phyloP scores from a whole-genome alignment of 352 stramenopile species.

The Bremia lactucae region DNA sequence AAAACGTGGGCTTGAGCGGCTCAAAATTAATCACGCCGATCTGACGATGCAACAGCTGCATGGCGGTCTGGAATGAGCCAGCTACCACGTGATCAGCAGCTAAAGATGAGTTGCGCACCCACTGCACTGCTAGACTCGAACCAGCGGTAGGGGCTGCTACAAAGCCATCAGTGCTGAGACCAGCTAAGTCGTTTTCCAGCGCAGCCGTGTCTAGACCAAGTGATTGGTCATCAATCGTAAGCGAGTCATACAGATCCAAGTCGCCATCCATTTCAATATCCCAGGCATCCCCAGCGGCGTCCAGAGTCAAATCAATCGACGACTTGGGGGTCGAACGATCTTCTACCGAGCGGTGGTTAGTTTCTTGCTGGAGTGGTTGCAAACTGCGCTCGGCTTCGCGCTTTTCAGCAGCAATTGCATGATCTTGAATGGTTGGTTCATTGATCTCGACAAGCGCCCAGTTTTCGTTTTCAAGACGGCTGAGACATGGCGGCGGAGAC shows the following conservation, averaged over 20 bases:
- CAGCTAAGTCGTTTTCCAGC: conserved; percentile 46
- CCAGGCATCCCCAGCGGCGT: conserved; percentile 64
- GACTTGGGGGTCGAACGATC: conserved; percentile 44
- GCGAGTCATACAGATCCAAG: conserved; percentile 73
- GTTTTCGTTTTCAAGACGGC: conserved; percentile 88
- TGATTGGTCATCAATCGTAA: conserved; percentile 39
- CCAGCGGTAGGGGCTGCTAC: conserved; percentile 86
- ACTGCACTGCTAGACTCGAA: conserved; percentile 82
- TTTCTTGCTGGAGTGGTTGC: conserved; percentile 36
- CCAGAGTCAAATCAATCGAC: conserved; percentile 63
- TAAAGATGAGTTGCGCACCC: conserved; percentile 94
- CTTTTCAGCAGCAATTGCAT: conserved; percentile 71
- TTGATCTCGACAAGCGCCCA: conserved; percentile 97
- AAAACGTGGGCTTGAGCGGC: conserved; percentile 87
- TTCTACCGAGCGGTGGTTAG: conserved; percentile 21
- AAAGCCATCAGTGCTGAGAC: conserved; percentile 53
- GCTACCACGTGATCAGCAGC: conserved; percentile 95
- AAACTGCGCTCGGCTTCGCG: conserved; percentile 61
- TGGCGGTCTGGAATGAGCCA: conserved; percentile 91
- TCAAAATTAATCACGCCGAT: conserved; percentile 98
- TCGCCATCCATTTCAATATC: conserved; percentile 80
- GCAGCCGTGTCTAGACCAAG: conserved; percentile 31
- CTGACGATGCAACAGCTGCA: conserved; percentile 97
- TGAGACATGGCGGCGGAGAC: conserved; percentile 90
- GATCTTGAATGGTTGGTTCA: conserved; percentile 77